Evolutionary conservation across 768 basidiomycete genomes (phyloP).

Genomic region (Tulasnella sp.): DNA sequence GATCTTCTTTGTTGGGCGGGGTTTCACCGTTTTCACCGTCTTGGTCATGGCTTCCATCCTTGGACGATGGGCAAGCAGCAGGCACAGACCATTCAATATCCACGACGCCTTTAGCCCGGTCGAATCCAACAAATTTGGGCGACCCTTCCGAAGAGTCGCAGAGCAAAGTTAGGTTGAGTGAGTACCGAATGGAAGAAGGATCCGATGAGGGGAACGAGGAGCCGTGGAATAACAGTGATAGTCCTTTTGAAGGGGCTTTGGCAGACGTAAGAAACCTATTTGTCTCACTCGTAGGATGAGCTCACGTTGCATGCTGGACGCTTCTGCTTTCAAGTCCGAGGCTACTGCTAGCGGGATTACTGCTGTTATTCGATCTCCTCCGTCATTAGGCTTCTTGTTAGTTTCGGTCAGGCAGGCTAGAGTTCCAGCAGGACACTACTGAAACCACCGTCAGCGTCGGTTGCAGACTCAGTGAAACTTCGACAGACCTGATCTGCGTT

Average conservation of each 20-base stretch:
- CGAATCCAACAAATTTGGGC: conserved; percentile 45
- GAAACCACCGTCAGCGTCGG: background rate
- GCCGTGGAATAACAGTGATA: conserved; percentile 54
- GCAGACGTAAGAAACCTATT: background rate
- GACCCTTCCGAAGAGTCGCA: conserved; percentile 37
- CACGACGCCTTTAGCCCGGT: conserved; percentile 51
- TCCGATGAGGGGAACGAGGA: conserved; percentile 50
- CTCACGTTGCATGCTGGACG: conserved; percentile 16
- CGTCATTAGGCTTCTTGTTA: conserved; percentile 46
- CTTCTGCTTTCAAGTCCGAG: conserved; percentile 29
- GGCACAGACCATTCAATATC: conserved; percentile 55
- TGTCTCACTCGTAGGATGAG: background rate
- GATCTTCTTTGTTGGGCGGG: conserved; percentile 23
- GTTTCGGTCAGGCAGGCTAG: conserved; percentile 64
- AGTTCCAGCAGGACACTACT: conserved; percentile 60
- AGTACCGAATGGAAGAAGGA: conserved; percentile 44
- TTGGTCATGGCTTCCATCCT: conserved; percentile 24
- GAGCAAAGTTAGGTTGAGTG: conserved; percentile 51
- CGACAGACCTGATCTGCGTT: conserved; percentile 62
- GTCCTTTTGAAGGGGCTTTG: conserved; percentile 43
- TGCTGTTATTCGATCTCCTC: conserved; percentile 52
- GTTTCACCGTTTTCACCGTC: conserved; percentile 6
- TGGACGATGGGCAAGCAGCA: conserved; percentile 45
- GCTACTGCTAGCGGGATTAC: conserved; percentile 67
- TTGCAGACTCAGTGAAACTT: background rate